Base-by-base conservation (phyloP, 2,329 filamentous ascomycete species). In the Phialemoniopsis sp. region DNA sequence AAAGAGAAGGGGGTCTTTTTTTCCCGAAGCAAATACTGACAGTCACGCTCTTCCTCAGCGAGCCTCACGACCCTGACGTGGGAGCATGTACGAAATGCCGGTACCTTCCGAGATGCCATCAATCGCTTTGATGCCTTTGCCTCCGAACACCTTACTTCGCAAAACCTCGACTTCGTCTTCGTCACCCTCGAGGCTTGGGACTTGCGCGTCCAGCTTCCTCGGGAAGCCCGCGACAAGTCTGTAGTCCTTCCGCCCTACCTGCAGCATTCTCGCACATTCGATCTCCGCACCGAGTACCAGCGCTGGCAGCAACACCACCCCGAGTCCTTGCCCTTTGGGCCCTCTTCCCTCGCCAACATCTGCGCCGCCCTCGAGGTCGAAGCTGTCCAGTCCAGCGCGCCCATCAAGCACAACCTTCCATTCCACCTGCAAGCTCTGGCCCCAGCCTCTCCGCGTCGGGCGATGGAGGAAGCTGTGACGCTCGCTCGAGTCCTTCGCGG, bases 121-220 rank as follows among this genome's bases (percentile, higher is more conserved):
- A 88, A 87, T 67, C 87, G 89, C 54, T 96, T 98, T 68, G 90
- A 95, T 66, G 76, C 84, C 47, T 98, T 96, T 64, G 89, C 89
- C 58, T 85, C 85, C 54, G 91, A 98, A 67, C 88, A 96, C 61
- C 73, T 98, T 53, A 81, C 88, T 39, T 84, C 82, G 50, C 90
- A 95, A 66, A 93, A 95, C 62, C 80, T 93, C 59, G 91, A 96
- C 57, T 98, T 98, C 62, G 90, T 94, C 49, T 98, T 98, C 63
- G 93, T 98, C 45, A 98, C 93, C 32, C 82, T 98, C 55, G 94
- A 97, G 66, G 90, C 91, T 34, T 98, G 93, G 93, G 93, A 98
- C 62, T 82, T 98, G 44, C 89, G 93, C 53, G 93, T 98, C 42
- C 93, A 98, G 74, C 80, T 98, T 59, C 93, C 93, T 35, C 88